phyloP scores from a whole-genome alignment of 257 asterid genomes.

The Pogostemon cablin region DNA sequence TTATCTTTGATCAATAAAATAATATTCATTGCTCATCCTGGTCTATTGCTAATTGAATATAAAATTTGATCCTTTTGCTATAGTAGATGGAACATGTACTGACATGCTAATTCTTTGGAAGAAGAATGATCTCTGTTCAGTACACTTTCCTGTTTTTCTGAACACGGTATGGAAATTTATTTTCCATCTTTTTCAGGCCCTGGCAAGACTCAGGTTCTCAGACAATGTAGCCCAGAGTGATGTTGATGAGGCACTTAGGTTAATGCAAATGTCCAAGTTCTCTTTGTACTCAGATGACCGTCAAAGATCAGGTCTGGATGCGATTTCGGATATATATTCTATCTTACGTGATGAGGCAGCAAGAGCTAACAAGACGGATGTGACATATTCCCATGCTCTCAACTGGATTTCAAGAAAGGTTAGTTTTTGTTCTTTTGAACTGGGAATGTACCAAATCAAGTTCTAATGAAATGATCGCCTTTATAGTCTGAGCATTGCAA shows the following conservation, averaged over 20 bases:
- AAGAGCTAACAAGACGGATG: slow-evolving; percentile 72
- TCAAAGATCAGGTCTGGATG: slow-evolving; percentile 86
- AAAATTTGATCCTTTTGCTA: neutral
- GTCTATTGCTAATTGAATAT: neutral
- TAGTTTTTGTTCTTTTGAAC: slow-evolving; percentile 25
- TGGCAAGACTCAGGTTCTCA: slow-evolving; percentile 91
- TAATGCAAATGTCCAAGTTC: slow-evolving; percentile 99
- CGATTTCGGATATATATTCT: slow-evolving; percentile 95
- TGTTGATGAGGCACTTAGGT: slow-evolving; percentile 96
- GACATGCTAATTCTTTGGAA: neutral
- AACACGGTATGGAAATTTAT: slow-evolving; percentile 17
- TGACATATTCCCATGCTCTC: slow-evolving; percentile 93
- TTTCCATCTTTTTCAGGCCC: slow-evolving; percentile 58
- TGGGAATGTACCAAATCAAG: no score
- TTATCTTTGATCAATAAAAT: neutral
- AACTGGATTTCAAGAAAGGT: slow-evolving; percentile 99
- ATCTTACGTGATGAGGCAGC: slow-evolving; percentile 96
- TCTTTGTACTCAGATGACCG: slow-evolving; percentile 96
- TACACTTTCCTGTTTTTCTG: neutral
- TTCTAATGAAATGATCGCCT: neutral
- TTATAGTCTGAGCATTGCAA: no score
- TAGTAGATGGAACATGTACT: neutral
- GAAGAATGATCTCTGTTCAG: neutral
- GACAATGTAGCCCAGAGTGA: slow-evolving; percentile 84
- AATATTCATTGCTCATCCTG: slow-evolving; percentile 4